These are phyloP conservation scores for Dipteronia sinensis DNA, from an alignment of 345 rosid genomes.

Conservation along the genomic window DNA sequence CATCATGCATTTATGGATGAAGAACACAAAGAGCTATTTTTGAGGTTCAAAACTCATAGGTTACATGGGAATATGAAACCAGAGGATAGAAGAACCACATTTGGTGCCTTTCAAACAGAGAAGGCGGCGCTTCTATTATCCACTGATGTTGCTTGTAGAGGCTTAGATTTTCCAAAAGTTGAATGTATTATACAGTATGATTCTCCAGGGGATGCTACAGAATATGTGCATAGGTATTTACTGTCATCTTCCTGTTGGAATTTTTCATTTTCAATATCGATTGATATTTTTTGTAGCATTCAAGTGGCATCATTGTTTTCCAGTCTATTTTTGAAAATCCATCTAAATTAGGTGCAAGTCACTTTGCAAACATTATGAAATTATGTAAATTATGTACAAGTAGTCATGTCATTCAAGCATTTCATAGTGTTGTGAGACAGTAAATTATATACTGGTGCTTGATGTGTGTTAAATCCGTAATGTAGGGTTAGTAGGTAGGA, in stretches of 20 bases:
- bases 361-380: background rate
- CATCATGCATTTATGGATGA: too few relatives aligned
- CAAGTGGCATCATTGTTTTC: background rate
- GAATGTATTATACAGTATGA: conserved; percentile 93
- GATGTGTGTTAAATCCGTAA: conserved; percentile 23
- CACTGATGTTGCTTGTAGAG: conserved; percentile 92
- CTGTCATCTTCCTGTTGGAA: background rate
- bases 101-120: conserved; percentile 75
- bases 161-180: conserved; percentile 93
- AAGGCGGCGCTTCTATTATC: conserved; percentile 80
- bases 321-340: background rate
- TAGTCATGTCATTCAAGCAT: background rate
- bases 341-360: background rate
- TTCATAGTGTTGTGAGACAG: background rate
- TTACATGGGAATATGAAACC: conserved; percentile 97
- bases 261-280: conserved; percentile 1
- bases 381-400: background rate
- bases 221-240: conserved; percentile 89
- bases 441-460: background rate
- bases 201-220: conserved; percentile 99
- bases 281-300: background rate
- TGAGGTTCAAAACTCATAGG: conserved; percentile 67
- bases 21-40: conserved; percentile 50
- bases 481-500: conserved; percentile 97
- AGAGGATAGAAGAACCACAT: conserved; percentile 76